Percentiles rank a stretch among this genome's conserved stretches.
phyloP scores from a whole-genome alignment of 2,329 filamentous ascomycete species.

The Clonostachys byssicola region DNA sequence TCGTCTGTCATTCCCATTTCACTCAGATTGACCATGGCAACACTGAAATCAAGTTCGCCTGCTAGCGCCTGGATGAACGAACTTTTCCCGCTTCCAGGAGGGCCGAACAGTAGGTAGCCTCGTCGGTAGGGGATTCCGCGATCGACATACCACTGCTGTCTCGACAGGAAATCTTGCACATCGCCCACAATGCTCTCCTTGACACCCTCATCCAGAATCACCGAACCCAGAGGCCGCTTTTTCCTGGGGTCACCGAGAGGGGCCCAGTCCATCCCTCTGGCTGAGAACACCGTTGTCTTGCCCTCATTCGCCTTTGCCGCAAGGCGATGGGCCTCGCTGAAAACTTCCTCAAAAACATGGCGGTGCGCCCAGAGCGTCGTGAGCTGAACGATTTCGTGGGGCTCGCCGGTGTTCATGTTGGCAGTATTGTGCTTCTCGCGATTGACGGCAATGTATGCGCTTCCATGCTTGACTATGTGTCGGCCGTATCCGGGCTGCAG shows the following conservation, averaged over 20 bases:
- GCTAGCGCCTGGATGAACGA: conserved; percentile 95
- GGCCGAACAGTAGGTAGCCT: conserved; percentile 85
- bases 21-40: conserved; percentile 88
- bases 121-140: conserved; percentile 91
- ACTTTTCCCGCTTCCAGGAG: conserved; percentile 88
- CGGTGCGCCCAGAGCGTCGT: conserved; percentile 89
- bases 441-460: conserved; percentile 83
- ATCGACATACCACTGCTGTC: conserved; percentile 85
- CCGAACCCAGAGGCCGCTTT: conserved; percentile 84
- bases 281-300: conserved; percentile 88
- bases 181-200: conserved; percentile 78
- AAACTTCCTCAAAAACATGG: conserved; percentile 85
- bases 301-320: conserved; percentile 80
- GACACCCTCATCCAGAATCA: conserved; percentile 79
- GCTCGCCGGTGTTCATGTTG: conserved; percentile 77
- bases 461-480: conserved; percentile 82
- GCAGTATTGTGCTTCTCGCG: conserved; percentile 82
- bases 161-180: conserved; percentile 74
- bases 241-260: conserved; percentile 78
- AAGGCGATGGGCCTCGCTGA: conserved; percentile 78
- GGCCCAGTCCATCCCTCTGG: conserved; percentile 79
- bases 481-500: conserved; percentile 87
- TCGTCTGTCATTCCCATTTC: conserved; percentile 89
- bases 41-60: conserved; percentile 87
- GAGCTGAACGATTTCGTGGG: conserved; percentile 90